phyloP scores from a whole-genome alignment of 2,329 filamentous ascomycete species.

The Cladosporium sp. region DNA sequence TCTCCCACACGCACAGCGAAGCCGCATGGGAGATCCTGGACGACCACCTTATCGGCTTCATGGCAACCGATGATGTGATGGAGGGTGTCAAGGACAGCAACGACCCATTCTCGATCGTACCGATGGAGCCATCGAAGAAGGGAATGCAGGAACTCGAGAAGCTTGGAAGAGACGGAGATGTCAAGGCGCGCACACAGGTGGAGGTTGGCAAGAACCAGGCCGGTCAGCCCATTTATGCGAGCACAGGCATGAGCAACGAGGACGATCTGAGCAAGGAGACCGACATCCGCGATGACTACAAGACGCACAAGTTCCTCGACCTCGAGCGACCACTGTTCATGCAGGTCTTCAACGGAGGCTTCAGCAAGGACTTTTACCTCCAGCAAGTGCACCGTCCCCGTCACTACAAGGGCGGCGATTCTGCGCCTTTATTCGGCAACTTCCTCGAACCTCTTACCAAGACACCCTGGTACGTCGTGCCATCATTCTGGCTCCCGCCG shows the following conservation, averaged over 20 bases:
- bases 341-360: constrained; percentile 86
- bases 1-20: constrained; percentile 84
- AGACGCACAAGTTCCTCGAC: constrained; percentile 91
- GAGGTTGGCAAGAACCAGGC: constrained; percentile 25
- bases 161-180: constrained; percentile 49
- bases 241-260: constrained; percentile 84
- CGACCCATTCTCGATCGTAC: constrained; percentile 54
- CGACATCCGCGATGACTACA: constrained; percentile 73
- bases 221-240: constrained; percentile 52
- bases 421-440: constrained; percentile 93
- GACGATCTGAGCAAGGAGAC: constrained; percentile 88
- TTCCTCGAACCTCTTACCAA: constrained; percentile 96
- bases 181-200: constrained; percentile 44
- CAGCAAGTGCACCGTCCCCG: constrained; percentile 94
- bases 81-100: constrained; percentile 53
- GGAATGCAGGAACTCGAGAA: constrained; percentile 53
- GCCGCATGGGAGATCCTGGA: constrained; percentile 95
- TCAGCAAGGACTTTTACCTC: constrained; percentile 94
- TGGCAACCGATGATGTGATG: constrained; percentile 62
- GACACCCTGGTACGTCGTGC: constrained; percentile 92
- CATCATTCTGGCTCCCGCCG: constrained; percentile 79
- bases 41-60: constrained; percentile 80
- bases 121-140: constrained; percentile 53
- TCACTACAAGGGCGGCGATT: constrained; percentile 91
- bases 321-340: constrained; percentile 79